These are phyloP conservation scores for Kitagawia praeruptora DNA, from an alignment of 129 eudicot species.

Conservation along the genomic window DNA sequence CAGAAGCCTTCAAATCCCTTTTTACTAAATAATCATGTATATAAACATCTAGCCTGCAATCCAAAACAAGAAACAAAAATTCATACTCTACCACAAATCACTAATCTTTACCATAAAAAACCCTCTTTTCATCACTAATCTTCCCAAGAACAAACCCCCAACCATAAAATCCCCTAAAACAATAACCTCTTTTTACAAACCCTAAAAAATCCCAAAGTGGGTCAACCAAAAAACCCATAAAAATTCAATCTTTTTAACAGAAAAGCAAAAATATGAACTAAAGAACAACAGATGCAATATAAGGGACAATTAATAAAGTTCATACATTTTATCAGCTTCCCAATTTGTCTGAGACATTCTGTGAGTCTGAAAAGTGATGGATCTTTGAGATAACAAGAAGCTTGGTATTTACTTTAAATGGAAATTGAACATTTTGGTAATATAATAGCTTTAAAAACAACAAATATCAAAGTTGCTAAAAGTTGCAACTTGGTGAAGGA, in stretches of 20 bases:
- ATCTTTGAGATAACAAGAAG: background rate
- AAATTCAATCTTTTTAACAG: background rate
- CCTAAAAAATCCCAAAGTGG: constrained; percentile 21
- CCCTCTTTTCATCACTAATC: background rate
- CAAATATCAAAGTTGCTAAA: background rate
- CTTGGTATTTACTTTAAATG: background rate
- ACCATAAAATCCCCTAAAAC: background rate
- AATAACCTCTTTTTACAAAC: constrained; percentile 19
- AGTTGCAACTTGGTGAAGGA: background rate
- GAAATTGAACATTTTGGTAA: background rate
- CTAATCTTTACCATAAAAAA: constrained; percentile 14
- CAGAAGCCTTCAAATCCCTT: constrained; percentile 90
- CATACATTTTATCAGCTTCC: constrained; percentile 99
- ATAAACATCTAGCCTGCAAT: constrained; percentile 89
- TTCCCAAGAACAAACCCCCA: background rate
- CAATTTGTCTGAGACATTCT: constrained; percentile 97
- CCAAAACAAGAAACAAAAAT: background rate
- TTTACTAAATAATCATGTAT: constrained; percentile 89
- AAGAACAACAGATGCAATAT: background rate
- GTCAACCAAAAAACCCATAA: background rate
- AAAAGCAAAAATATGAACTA: background rate
- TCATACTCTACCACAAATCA: background rate
- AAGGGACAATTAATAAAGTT: background rate
- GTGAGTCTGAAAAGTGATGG: constrained; percentile 11
- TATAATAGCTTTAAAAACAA: background rate